Base-by-base conservation (phyloP, 192 early-diverging fungal genomes). In the Endogone sp. region DNA sequence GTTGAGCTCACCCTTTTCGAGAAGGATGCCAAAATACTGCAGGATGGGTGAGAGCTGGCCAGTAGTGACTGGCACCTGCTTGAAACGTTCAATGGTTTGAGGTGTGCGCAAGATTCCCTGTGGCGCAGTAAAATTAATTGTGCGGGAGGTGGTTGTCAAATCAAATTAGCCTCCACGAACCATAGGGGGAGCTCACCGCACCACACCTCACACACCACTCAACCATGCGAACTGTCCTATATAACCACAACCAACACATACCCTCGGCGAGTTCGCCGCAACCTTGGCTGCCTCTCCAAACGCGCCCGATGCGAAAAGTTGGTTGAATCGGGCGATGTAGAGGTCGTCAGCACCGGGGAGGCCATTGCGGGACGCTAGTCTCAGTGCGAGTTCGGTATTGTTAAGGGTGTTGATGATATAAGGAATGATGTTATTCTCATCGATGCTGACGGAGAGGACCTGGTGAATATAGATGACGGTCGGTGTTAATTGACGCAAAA, bases 11-110 rank as follows among this genome's bases (percentile, higher is more conserved):
- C 93, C 94, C 81, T 93, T 95, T 69, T 99, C 96, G 27, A 99
- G 82, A 11, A 99, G 79, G 24, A 94, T 93, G 26, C 92, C 94
- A 87, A 99, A 99, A 84, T 99, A 99, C 82, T 97, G 94, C 58
- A 98, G 84, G 70, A 99, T 93, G 13, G 97, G 97, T 21, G 94
- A 89, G 6, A 94, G 75, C 78, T 94, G 91, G 20, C 94, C 94
- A 10, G 87, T 82, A 16, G 73, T 76, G 54, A 89, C 89, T 37
- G 90, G 86, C 60, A 94, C 79, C 44, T 91, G 80, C 82, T 95
- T 95, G 78, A 99, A 96, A 24, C 91, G 88, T 68, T 99, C 94
- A 81, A 99, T 95, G 13, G 95, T 98, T 63, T 91, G 86, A 29
- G 91, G 88, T 0, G 96, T 97, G 75, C 97, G 91, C 72, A 99